phyloP scores from a whole-genome alignment of 225 moss, liverwort and hornwort genomes.

The Polytrichum commune region DNA sequence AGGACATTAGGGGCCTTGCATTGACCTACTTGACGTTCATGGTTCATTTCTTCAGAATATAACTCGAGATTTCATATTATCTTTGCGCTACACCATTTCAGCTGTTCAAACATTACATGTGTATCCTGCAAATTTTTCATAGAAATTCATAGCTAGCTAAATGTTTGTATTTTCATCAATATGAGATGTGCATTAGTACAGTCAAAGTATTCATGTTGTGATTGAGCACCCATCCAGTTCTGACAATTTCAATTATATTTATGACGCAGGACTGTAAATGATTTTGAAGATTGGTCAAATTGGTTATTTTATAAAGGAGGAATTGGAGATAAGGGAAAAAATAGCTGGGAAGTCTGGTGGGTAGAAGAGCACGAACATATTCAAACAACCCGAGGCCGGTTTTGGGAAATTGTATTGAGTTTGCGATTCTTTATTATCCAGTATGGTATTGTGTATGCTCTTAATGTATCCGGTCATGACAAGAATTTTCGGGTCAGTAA shows the following conservation, averaged over 20 bases:
- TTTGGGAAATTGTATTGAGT: slow-evolving; percentile 60
- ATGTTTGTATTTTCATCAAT: background rate
- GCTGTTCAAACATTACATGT: too few relatives aligned
- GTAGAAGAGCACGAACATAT: slow-evolving; percentile 52
- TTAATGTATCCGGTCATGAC: slow-evolving; percentile 46
- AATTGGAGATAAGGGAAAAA: slow-evolving; percentile 70
- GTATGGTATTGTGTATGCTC: slow-evolving; percentile 62
- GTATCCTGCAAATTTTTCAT: too few relatives aligned
- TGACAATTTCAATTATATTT: background rate
- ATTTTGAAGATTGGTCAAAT: slow-evolving; percentile 97
- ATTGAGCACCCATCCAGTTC: background rate
- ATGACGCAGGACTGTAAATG: slow-evolving; percentile 67
- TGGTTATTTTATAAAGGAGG: slow-evolving; percentile 98
- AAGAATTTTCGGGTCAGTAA: slow-evolving; percentile 41
- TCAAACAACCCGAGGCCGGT: slow-evolving; percentile 41
- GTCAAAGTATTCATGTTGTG: background rate
- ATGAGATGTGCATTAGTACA: background rate
- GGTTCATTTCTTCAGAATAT: too few relatives aligned
- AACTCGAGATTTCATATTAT: background rate
- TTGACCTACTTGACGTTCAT: too few relatives aligned
- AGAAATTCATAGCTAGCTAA: background rate
- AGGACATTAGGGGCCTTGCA: too few relatives aligned
- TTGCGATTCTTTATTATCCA: slow-evolving; percentile 59
- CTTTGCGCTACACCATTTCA: background rate
- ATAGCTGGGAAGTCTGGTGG: slow-evolving; percentile 98